Evolutionary conservation across 306 rosid species (phyloP), one percentile per base, ranked within the genome.

Genomic region (Begonia masoniana): DNA sequence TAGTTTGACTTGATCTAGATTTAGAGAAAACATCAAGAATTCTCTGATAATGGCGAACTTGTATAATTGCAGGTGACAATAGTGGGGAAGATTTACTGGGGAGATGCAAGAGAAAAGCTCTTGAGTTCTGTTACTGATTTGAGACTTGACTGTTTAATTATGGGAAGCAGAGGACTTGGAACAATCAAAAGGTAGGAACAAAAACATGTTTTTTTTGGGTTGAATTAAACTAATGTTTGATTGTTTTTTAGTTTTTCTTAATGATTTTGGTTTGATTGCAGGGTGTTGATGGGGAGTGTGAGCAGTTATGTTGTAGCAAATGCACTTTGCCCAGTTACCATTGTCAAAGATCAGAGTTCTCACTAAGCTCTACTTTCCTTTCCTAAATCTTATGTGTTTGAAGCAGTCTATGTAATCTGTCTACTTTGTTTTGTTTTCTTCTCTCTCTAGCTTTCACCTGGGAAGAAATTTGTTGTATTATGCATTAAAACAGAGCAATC

Each of bases 121-220:
- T 51, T 60, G 54, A 69, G 58, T 13, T 62, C 81, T 0, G 62
- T 67, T 55, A 65, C 16, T 16, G 78, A 71, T 56, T 57, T 78
- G 55, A 75, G 68, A 75, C 81, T 74, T 21, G 69, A 77, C 55
- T 50, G 59, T 56, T 59, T 77, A 72, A 75, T 74, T 23, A 53
- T 78, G 74, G 84, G 84, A 41, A 78, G 85, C 60, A 68, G 85
- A 66, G 81, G 85, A 47, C 70, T 78, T 9, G 74, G 85, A 23
- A 69, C 60, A 26, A 62, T 78, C 5, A 65, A 78, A 47, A 75
- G 84, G 84, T 78, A 58, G 10, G 12, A 23, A 43, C 12, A 1
- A 47, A 15, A 11, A 2, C 12, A 17, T 50, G 43, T 31, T 26
- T 26, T 6, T 31, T 31, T 5, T 4, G 39, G 7, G 7, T 31